Evolutionary conservation across 2,329 filamentous ascomycete species (phyloP).

Genomic region (Scedosporium dehoogii): DNA sequence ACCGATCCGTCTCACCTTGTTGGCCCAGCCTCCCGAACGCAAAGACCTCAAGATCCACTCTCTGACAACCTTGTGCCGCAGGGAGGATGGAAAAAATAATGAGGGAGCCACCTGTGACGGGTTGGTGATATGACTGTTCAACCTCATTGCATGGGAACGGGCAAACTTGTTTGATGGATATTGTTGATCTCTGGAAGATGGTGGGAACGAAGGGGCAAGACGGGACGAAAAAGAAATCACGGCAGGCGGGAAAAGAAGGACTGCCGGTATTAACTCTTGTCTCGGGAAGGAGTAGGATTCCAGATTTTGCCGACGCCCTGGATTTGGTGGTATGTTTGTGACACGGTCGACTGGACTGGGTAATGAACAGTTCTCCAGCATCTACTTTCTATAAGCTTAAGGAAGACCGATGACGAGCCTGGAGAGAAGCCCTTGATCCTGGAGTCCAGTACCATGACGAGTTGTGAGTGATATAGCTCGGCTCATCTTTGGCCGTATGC

Average conservation of each 20-base stretch:
- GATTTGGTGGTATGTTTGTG: background rate
- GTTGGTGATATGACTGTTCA: too few species aligned
- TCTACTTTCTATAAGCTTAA: background rate
- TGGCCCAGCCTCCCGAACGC: background rate
- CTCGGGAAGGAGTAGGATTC: background rate
- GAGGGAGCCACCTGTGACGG: background rate
- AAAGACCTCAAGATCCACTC: slow-evolving; percentile 5
- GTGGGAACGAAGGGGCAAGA: background rate
- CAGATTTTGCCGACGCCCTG: background rate
- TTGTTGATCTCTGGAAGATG: background rate
- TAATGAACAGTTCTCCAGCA: too few species aligned
- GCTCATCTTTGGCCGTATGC: too few species aligned
- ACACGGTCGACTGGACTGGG: too few species aligned
- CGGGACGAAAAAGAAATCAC: slow-evolving; percentile 3
- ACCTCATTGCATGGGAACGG: background rate
- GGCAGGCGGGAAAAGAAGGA: background rate
- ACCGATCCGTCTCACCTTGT: background rate
- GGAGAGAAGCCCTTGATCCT: too few species aligned
- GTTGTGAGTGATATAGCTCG: too few species aligned
- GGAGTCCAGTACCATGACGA: too few species aligned
- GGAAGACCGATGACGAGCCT: too few species aligned
- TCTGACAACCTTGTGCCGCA: background rate
- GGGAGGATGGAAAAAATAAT: background rate
- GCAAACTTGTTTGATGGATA: background rate
- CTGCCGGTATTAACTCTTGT: background rate